Evolutionary conservation across 495 filamentous ascomycete species (phyloP).

Genomic region (Ramalina intermedia): DNA sequence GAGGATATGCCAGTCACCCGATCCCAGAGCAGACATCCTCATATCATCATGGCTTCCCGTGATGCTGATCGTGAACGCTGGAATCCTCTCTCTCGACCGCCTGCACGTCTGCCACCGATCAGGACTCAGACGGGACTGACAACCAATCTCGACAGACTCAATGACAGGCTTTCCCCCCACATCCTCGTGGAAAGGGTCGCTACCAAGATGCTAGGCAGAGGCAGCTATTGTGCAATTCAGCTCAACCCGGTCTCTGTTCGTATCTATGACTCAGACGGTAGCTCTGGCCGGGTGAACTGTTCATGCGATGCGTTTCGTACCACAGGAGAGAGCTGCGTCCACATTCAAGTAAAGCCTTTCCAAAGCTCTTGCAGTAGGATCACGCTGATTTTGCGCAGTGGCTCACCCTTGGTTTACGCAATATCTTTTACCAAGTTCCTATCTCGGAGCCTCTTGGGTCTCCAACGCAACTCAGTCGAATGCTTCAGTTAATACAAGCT

Average conservation of each 20-base stretch:
- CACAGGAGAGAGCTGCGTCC: neutral
- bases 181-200: neutral
- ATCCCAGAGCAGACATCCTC: conserved; percentile 4
- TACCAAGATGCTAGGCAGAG: neutral
- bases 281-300: conserved; percentile 6
- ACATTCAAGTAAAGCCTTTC: conserved; percentile 8
- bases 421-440: neutral
- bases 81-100: neutral
- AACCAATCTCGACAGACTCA: conserved; percentile 1
- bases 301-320: conserved; percentile 3
- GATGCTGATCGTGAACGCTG: conserved; percentile 4
- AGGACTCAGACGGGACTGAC: conserved; percentile 1
- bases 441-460: neutral
- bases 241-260: conserved; percentile 9
- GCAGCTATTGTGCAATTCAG: conserved; percentile 13
- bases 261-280: conserved; percentile 6
- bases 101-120: conserved; percentile 1
- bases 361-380: neutral
- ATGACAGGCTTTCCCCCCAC: neutral
- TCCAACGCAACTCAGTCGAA: neutral
- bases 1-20: conserved; percentile 14
- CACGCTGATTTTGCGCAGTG: conserved; percentile 5
- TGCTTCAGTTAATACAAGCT: conserved; percentile 9
- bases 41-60: neutral
- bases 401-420: conserved; percentile 10